Percentiles rank a stretch among this genome's conserved stretches.
Conservation (phyloP, 345 rosid species). For the Boechera stricta region DNA sequence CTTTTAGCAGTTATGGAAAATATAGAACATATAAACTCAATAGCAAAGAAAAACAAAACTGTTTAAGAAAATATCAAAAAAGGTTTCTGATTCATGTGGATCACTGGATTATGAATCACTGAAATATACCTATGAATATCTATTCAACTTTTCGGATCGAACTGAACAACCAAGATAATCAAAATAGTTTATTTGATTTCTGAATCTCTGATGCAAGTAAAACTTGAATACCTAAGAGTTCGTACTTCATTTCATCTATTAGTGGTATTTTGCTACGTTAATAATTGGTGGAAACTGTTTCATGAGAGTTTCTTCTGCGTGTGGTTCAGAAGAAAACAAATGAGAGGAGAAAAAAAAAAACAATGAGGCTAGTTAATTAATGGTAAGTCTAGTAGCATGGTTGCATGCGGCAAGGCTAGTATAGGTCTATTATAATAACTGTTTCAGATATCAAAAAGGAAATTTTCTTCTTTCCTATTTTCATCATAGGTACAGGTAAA, state of each 20-base stretch:
- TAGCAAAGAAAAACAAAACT: too few species aligned
- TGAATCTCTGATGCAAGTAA: not conserved
- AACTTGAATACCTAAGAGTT: too few species aligned
- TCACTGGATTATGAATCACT: too few species aligned
- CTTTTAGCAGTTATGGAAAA: too few species aligned
- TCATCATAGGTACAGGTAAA: conserved; percentile 35
- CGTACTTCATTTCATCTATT: conserved; percentile 4
- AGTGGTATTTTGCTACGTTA: not conserved
- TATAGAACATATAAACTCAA: too few species aligned
- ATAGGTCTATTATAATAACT: conserved; percentile 36
- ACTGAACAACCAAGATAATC: too few species aligned
- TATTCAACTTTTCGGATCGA: too few species aligned
- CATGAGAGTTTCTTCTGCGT: conserved; percentile 5
- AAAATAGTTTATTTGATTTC: too few species aligned
- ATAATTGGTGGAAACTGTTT: not conserved
- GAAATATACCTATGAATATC: too few species aligned
- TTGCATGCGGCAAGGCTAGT: conserved; percentile 39
- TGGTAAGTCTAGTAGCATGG: conserved; percentile 36
- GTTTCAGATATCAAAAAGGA: conserved; percentile 42
- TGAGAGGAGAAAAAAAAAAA: conserved; percentile 20
- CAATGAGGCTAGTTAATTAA: conserved; percentile 14
- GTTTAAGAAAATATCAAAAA: too few species aligned
- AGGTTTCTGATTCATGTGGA: too few species aligned
- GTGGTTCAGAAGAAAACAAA: conserved; percentile 32
- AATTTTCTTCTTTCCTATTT: conserved; percentile 42